Evolutionary conservation across 345 rosid genomes (phyloP).

Genomic region (Aquilaria yunnanensis): DNA sequence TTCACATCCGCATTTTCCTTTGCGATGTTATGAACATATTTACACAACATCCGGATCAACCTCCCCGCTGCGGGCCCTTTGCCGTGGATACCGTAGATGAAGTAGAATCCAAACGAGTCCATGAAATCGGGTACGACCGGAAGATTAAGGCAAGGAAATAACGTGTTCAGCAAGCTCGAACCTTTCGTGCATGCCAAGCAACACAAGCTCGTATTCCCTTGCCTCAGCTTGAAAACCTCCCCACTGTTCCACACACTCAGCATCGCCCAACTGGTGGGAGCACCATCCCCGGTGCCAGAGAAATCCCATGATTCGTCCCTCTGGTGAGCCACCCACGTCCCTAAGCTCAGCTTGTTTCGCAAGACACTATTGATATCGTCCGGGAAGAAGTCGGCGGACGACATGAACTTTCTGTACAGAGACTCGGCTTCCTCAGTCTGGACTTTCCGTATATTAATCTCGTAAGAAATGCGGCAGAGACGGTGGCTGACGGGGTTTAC

Average conservation of each 20-base stretch:
- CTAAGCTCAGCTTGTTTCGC: conserved; percentile 55
- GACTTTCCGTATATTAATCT: conserved; percentile 38
- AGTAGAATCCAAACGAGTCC: conserved; percentile 66
- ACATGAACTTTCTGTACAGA: conserved; percentile 41
- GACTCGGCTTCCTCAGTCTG: conserved; percentile 47
- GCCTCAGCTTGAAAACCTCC: conserved; percentile 55
- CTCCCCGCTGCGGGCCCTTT: conserved; percentile 57
- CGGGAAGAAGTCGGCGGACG: conserved; percentile 62
- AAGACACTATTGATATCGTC: conserved; percentile 50
- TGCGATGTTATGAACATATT: conserved; percentile 63
- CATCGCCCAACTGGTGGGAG: conserved; percentile 62
- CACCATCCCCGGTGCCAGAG: conserved; percentile 14
- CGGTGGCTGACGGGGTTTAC: conserved; percentile 58
- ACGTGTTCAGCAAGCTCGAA: conserved; percentile 33
- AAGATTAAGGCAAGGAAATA: conserved; percentile 44
- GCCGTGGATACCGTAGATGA: conserved; percentile 58
- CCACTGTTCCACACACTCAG: conserved; percentile 82
- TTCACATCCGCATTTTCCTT: conserved; percentile 39
- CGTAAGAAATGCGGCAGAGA: conserved; percentile 20
- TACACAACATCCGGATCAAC: conserved; percentile 47
- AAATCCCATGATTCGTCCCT: conserved; percentile 23
- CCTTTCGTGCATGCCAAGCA: conserved; percentile 43
- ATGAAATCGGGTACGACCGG: conserved; percentile 52
- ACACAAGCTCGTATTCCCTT: conserved; percentile 53
- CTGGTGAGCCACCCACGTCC: conserved; percentile 74